phyloP scores from a whole-genome alignment of 768 basidiomycete species.

The Fibroporia radiculosa region DNA sequence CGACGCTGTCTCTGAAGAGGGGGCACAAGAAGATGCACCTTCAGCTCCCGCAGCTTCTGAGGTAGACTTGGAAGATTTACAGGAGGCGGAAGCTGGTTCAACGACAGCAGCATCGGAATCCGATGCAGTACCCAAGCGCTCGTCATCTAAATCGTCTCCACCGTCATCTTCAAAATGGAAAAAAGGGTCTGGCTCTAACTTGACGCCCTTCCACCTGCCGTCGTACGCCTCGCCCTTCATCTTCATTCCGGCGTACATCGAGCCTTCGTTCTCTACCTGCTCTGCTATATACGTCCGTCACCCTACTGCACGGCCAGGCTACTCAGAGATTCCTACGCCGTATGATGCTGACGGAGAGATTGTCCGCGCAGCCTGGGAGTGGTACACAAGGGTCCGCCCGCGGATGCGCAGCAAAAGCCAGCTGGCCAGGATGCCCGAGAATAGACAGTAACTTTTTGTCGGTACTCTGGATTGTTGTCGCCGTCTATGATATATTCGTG shows the following conservation, averaged over 20 bases:
- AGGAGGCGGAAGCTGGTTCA: too few relatives aligned
- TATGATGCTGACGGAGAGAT: constrained; percentile 95
- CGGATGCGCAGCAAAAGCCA: constrained; percentile 59
- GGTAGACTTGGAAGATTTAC: too few relatives aligned
- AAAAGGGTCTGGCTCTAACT: constrained; percentile 11
- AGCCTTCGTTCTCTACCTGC: constrained; percentile 81
- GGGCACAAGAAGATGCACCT: constrained; percentile 10
- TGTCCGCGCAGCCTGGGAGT: constrained; percentile 92
- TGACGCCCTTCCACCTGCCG: constrained; percentile 82
- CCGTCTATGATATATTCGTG: neutral
- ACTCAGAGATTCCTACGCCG: constrained; percentile 92
- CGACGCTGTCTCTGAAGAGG: constrained; percentile 2
- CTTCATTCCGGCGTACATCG: constrained; percentile 89
- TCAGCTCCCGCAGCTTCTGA: neutral
- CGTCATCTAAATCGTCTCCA: neutral
- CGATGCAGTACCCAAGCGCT: constrained; percentile 12
- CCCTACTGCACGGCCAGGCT: constrained; percentile 92
- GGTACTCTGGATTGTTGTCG: neutral
- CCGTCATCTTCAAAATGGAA: neutral
- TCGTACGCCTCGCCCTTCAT: constrained; percentile 83
- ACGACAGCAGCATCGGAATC: constrained; percentile 11
- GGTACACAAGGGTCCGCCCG: constrained; percentile 72
- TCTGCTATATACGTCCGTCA: constrained; percentile 91
- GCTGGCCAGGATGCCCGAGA: constrained; percentile 57
- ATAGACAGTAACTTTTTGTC: constrained; percentile 46